Evolutionary conservation across 2,329 filamentous ascomycete species (phyloP).

Genomic region (Aspergillus terreus): DNA sequence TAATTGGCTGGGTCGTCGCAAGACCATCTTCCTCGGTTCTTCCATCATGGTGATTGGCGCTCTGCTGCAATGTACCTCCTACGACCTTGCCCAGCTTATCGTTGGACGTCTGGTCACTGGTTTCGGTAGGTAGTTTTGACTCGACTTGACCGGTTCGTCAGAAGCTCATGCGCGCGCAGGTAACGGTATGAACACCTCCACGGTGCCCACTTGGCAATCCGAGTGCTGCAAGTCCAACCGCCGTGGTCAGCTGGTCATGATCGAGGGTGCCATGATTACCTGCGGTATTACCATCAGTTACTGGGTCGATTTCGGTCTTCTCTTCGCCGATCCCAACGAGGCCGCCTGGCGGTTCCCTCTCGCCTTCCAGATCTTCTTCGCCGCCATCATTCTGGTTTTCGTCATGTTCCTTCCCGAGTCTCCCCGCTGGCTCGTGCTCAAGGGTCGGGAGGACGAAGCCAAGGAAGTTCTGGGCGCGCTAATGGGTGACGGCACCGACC

Average conservation of each 20-base stretch:
- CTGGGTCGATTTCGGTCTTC: constrained; percentile 52
- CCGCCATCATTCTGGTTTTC: constrained; percentile 47
- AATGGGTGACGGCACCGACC: constrained; percentile 45
- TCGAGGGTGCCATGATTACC: constrained; percentile 51
- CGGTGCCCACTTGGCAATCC: constrained; percentile 51
- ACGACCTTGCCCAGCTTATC: constrained; percentile 47
- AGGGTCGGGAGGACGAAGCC: constrained; percentile 53
- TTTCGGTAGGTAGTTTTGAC: constrained; percentile 34
- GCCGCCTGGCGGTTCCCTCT: constrained; percentile 56
- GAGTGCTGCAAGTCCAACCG: constrained; percentile 51
- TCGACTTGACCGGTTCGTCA: neutral
- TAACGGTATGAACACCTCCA: constrained; percentile 51
- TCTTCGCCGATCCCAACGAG: constrained; percentile 47
- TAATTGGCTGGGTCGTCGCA: constrained; percentile 49
- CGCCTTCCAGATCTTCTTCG: constrained; percentile 56
- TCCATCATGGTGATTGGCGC: constrained; percentile 50
- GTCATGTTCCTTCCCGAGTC: constrained; percentile 54
- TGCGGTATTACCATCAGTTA: constrained; percentile 50
- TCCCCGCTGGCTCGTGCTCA: constrained; percentile 56
- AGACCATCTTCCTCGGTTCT: constrained; percentile 48
- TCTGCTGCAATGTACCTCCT: constrained; percentile 47
- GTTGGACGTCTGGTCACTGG: constrained; percentile 51
- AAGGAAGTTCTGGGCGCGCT: constrained; percentile 46
- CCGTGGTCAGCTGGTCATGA: constrained; percentile 51
- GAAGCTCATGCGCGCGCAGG: constrained; percentile 7